Base-by-base conservation (phyloP, 768 basidiomycete species). In the Imleria badia region DNA sequence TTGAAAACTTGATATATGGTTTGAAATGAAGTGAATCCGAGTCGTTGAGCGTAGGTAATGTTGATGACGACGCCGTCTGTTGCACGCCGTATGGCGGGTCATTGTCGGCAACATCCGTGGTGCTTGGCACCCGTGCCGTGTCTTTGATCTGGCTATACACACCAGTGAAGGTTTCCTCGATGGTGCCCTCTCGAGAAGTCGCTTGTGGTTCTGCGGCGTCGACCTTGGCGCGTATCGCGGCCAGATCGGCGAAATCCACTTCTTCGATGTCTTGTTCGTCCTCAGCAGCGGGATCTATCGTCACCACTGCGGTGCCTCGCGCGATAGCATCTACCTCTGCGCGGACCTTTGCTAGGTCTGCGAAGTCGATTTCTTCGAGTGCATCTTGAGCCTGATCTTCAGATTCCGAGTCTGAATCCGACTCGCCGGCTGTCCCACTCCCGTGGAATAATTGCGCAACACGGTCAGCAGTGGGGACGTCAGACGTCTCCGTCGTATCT, bases 401-500 rank as follows among this genome's bases (percentile, higher is more conserved):
- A 17, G 69, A 68, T 23, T 68, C 73, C 0, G 70, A 68, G 29
- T 60, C 58, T 30, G 52, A 60, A 48, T 42, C 52, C 52, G 55
- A 47, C 20, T 15, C 20, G 59, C 62, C 30, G 64, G 51, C 60
- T 60, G 52, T 60, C 10, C 69, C 76, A 62, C 51, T 61, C 15
- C 71, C 76, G 55, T 78, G 81, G 72, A 91, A 91, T 2, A 91
- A 76, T 3, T 76, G 81, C 29, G 79, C 72, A 23, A 92, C 81
- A 11, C 74, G 77, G n/a, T 86, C 81, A 0, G 88, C 87, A 5
- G 89, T 91, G 7, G 90, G 89, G 6, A 81, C 75, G 68, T 83
- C 80, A 43, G 78, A 81, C 40, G 76, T 60, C 48, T 82, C 79
- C 20, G 73, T 83, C 81, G 64, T 13, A 46, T 43, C 45, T 60